These are phyloP conservation scores for Trichoderma simmonsii DNA, from an alignment of 2,329 filamentous ascomycete genomes.

Conservation along the genomic window DNA sequence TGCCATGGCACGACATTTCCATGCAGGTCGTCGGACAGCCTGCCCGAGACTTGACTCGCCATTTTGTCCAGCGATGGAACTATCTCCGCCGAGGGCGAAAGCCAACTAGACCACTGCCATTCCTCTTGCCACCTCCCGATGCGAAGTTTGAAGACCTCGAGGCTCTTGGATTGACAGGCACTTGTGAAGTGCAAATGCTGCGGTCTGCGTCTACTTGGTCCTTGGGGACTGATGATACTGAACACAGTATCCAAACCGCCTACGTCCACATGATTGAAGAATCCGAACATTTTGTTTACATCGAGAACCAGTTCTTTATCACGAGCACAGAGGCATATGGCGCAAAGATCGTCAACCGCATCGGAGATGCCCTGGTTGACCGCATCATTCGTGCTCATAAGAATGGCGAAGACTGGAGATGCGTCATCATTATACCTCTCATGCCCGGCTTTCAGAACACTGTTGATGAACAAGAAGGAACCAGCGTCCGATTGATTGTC, in stretches of 20 bases:
- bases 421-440: conserved; percentile 83
- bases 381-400: conserved; percentile 81
- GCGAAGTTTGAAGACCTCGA: conserved; percentile 84
- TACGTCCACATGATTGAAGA: conserved; percentile 93
- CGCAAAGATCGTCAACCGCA: conserved; percentile 84
- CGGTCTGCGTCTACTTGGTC: conserved; percentile 92
- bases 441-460: conserved; percentile 99
- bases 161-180: conserved; percentile 82
- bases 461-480: conserved; percentile 89
- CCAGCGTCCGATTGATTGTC: conserved; percentile 91
- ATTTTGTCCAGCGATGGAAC: conserved; percentile 98
- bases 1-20: conserved; percentile 98
- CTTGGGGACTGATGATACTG: conserved; percentile 79
- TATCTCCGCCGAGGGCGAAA: conserved; percentile 91
- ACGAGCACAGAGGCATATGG: conserved; percentile 87
- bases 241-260: conserved; percentile 93
- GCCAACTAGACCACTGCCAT: conserved; percentile 88
- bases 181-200: conserved; percentile 93
- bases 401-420: conserved; percentile 86
- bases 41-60: conserved; percentile 85
- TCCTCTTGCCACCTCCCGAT: conserved; percentile 89
- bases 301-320: conserved; percentile 98
- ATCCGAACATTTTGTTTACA: conserved; percentile 96
- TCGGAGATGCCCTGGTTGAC: conserved; percentile 91
- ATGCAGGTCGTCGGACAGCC: conserved; percentile 98